These are phyloP conservation scores for Zoysia pacifica DNA, from an alignment of 176 grass and related monocot species.

Conservation along the genomic window DNA sequence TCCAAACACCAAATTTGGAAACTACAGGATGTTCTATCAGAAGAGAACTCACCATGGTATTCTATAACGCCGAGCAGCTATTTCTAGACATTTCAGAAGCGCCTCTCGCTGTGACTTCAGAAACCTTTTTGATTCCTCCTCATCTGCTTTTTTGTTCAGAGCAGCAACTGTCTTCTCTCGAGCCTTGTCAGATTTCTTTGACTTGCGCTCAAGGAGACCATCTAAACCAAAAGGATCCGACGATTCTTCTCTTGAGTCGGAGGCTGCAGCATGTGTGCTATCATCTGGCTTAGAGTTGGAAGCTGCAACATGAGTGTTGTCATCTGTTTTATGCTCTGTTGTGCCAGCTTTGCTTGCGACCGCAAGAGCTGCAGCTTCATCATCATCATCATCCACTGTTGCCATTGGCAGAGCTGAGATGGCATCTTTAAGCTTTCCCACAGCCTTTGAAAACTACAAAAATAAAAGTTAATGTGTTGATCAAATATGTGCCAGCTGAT, in stretches of 20 bases:
- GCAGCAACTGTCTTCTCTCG: slow-evolving; percentile 44
- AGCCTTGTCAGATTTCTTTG: slow-evolving; percentile 58
- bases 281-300: neutral
- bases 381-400: slow-evolving; percentile 69
- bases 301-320: neutral
- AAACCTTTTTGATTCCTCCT: slow-evolving; percentile 59
- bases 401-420: slow-evolving; percentile 63
- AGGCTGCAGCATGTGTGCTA: neutral
- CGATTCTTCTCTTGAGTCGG: slow-evolving; percentile 30
- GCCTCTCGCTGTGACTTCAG: slow-evolving; percentile 72
- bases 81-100: slow-evolving; percentile 82
- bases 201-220: slow-evolving; percentile 52
- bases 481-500: neutral
- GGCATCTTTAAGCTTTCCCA: slow-evolving; percentile 83
- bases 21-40: neutral
- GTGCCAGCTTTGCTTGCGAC: slow-evolving; percentile 40
- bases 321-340: slow-evolving; percentile 16
- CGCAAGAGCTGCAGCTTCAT: slow-evolving; percentile 62
- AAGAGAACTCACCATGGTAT: slow-evolving; percentile 61
- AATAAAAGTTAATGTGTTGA: neutral
- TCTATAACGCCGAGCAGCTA: slow-evolving; percentile 81
- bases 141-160: slow-evolving; percentile 45
- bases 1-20: neutral
- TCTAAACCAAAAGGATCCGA: slow-evolving; percentile 93
- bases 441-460: slow-evolving; percentile 79